These are phyloP conservation scores for Tricholoma flavovirens DNA, from an alignment of 768 basidiomycete genomes.

Conservation along the genomic window DNA sequence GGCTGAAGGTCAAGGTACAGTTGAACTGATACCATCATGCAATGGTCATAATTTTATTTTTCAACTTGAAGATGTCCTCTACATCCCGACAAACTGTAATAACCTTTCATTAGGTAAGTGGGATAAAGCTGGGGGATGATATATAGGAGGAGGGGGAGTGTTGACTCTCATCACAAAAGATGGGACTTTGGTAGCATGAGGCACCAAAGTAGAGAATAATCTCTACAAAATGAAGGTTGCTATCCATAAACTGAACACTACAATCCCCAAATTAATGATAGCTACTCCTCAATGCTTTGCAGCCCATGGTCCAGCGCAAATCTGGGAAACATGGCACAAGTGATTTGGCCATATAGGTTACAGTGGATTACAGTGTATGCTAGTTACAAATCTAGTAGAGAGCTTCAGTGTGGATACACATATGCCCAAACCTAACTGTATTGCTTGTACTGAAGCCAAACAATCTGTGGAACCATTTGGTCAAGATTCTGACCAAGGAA, in stretches of 20 bases:
- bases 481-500: not conserved
- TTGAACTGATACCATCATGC: not conserved
- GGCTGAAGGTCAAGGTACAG: not conserved
- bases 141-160: not conserved
- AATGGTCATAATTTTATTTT: not conserved
- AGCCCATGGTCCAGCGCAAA: not conserved
- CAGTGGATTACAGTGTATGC: not conserved
- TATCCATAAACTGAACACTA: not conserved
- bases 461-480: slow-evolving; percentile 6
- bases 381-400: slow-evolving; percentile 2
- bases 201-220: not conserved
- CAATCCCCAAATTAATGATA: not conserved
- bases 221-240: slow-evolving; percentile 1
- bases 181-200: not conserved
- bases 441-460: slow-evolving; percentile 1
- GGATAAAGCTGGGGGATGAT: slow-evolving; percentile 2
- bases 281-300: not conserved
- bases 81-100: not conserved
- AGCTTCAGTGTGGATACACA: not conserved
- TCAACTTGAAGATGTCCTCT: not conserved
- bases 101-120: slow-evolving; percentile 4
- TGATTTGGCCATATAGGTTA: slow-evolving; percentile 2
- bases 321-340: slow-evolving; percentile 1
- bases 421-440: slow-evolving; percentile 3
- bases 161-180: slow-evolving; percentile 1